These are phyloP conservation scores for Pholiota microspora DNA, from an alignment of 768 basidiomycete species.

Conservation along the genomic window DNA sequence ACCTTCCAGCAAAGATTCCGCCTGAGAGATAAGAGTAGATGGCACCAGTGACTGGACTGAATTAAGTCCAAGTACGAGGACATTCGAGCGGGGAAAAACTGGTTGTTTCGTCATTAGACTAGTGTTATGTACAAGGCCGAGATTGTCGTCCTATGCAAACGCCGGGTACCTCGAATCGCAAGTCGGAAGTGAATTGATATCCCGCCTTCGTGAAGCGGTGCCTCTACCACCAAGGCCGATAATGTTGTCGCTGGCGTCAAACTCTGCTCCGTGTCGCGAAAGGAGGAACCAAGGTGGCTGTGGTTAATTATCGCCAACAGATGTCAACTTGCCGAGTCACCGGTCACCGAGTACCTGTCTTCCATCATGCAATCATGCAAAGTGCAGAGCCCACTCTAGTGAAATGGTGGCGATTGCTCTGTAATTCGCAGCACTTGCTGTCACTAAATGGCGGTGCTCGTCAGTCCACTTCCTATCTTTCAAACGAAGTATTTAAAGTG, in stretches of 20 bases:
- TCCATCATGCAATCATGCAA: too few relatives aligned
- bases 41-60: constrained; percentile 67
- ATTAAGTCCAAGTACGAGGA: constrained; percentile 61
- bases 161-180: not conserved
- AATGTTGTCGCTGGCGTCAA: not conserved
- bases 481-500: not conserved
- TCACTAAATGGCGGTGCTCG: not conserved
- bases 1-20: constrained; percentile 63
- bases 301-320: not conserved
- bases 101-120: constrained; percentile 20
- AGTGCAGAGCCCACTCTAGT: too few relatives aligned
- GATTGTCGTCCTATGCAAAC: not conserved
- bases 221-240: too few relatives aligned
- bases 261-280: not conserved
- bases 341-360: too few relatives aligned
- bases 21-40: constrained; percentile 70
- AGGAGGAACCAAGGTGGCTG: not conserved
- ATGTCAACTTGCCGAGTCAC: not conserved
- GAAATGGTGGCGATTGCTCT: too few relatives aligned
- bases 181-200: not conserved
- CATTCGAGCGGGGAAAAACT: constrained; percentile 63
- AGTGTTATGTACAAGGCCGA: not conserved
- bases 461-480: not conserved
- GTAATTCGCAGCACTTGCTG: too few relatives aligned
- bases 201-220: too few relatives aligned